Percentiles rank a stretch among this genome's conserved stretches.
Evolutionary conservation across 495 filamentous ascomycete genomes (phyloP).

Genomic region (Trichocladium uniseriatum): DNA sequence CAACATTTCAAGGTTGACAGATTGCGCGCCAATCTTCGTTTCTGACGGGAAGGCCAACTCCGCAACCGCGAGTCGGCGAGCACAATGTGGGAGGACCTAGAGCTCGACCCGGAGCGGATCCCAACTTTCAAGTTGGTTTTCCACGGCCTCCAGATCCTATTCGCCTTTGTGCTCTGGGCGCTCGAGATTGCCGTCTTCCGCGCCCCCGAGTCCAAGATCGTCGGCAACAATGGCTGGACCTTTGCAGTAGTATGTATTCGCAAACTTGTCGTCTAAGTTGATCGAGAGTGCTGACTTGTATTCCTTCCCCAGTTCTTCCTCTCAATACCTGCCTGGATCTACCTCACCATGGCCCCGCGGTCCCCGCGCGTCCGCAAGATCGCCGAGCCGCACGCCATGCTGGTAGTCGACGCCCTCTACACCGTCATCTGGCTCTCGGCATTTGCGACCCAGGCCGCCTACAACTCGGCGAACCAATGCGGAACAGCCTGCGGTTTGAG

Average conservation of each 20-base stretch:
- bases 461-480: constrained; percentile 42
- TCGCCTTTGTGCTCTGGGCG: constrained; percentile 62
- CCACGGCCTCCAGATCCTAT: constrained; percentile 53
- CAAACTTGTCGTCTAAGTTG: background rate
- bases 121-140: constrained; percentile 48
- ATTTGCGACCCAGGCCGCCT: constrained; percentile 68
- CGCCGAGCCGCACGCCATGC: constrained; percentile 75
- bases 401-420: constrained; percentile 62
- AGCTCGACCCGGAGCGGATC: constrained; percentile 41
- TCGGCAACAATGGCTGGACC: constrained; percentile 63
- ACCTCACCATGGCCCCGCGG: constrained; percentile 71
- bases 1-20: constrained; percentile 8
- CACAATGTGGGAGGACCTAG: constrained; percentile 34
- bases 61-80: background rate
- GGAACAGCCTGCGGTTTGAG: constrained; percentile 57
- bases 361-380: constrained; percentile 73
- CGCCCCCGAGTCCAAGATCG: constrained; percentile 51
- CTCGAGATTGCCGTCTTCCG: constrained; percentile 63
- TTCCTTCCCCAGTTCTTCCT: constrained; percentile 62
- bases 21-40: background rate
- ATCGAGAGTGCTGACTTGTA: background rate
- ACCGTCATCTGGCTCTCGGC: constrained; percentile 76
- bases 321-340: constrained; percentile 71
- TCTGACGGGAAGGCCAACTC: background rate
- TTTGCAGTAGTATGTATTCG: constrained; percentile 59